Evolutionary conservation across 345 rosid genomes (phyloP).

Genomic region (Eucalyptus pauciflora): DNA sequence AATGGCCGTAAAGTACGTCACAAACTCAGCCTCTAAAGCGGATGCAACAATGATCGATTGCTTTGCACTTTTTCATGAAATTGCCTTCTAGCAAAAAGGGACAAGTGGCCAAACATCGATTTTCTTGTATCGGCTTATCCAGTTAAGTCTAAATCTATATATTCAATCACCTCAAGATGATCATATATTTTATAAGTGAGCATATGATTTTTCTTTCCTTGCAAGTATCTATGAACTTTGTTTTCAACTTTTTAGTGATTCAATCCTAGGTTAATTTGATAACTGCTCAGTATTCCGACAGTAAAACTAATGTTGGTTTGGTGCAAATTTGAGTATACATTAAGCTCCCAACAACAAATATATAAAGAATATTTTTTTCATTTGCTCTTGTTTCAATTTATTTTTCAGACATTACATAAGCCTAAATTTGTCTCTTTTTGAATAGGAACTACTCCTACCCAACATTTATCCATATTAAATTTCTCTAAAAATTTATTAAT

Average conservation of each 20-base stretch:
- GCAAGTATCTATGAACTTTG: neutral
- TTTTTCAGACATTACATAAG: neutral
- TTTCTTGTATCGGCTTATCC: neutral
- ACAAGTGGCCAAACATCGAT: neutral
- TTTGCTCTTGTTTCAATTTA: neutral
- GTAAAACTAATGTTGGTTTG: neutral
- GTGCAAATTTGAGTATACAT: neutral
- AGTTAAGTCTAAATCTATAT: neutral
- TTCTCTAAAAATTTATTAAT: too few species aligned
- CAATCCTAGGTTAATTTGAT: neutral
- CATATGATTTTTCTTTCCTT: neutral
- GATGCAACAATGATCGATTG: neutral
- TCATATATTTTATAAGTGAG: neutral
- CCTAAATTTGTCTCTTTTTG: neutral
- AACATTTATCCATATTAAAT: neutral
- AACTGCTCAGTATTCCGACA: accelerated
- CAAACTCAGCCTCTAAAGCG: neutral
- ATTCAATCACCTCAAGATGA: neutral
- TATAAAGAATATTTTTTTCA: too few species aligned
- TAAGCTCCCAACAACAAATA: neutral
- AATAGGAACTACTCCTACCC: neutral
- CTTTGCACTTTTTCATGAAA: neutral
- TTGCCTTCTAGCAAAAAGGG: neutral
- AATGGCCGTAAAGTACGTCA: neutral
- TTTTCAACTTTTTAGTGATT: neutral